A percentile compares a stretch with the other conserved stretches of the same genome.
Conservation (phyloP, 169 alveolate species). For the Condylostoma magnum region DNA sequence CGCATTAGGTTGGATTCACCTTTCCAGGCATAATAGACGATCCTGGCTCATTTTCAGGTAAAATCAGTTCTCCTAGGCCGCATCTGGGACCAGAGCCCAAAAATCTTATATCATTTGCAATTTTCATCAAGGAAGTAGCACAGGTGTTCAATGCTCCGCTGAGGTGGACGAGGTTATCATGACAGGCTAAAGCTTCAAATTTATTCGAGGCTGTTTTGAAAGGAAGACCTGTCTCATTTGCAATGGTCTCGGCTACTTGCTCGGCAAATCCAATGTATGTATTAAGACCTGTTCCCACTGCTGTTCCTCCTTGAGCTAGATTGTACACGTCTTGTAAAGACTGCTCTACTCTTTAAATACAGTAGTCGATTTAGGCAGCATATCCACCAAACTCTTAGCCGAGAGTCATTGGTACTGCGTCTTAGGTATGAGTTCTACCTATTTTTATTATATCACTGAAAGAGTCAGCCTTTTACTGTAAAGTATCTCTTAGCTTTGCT, state of each 20-base stretch:
- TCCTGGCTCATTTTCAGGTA: slow-evolving; percentile 92
- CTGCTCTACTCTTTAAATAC: slow-evolving; percentile 60
- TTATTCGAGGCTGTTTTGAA: slow-evolving; percentile 83
- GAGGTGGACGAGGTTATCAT: slow-evolving; percentile 80
- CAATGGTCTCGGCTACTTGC: slow-evolving; percentile 55
- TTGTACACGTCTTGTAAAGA: slow-evolving; percentile 60
- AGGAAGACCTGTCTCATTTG: slow-evolving; percentile 69
- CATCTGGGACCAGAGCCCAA: slow-evolving; percentile 88
- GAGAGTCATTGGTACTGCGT: slow-evolving; percentile 91
- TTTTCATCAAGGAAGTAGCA: slow-evolving; percentile 77
- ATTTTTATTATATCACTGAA: slow-evolving; percentile 81
- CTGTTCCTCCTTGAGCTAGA: slow-evolving; percentile 93
- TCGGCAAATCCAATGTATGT: slow-evolving; percentile 83
- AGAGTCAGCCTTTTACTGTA: slow-evolving; percentile 57
- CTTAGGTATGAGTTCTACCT: slow-evolving; percentile 93
- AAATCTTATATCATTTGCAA: slow-evolving; percentile 87
- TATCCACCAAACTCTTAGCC: slow-evolving; percentile 91
- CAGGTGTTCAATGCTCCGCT: slow-evolving; percentile 73
- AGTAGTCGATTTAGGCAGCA: slow-evolving; percentile 63
- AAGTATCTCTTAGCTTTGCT: slow-evolving; percentile 49
- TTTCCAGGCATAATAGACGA: slow-evolving; percentile 92
- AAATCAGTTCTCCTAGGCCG: slow-evolving; percentile 82
- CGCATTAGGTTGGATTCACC: slow-evolving; percentile 92
- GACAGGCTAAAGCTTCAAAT: slow-evolving; percentile 84
- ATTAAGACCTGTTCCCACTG: slow-evolving; percentile 92